These are phyloP conservation scores for Talaromyces sp. DNA, from an alignment of 2,329 filamentous ascomycete genomes.

Conservation along the genomic window DNA sequence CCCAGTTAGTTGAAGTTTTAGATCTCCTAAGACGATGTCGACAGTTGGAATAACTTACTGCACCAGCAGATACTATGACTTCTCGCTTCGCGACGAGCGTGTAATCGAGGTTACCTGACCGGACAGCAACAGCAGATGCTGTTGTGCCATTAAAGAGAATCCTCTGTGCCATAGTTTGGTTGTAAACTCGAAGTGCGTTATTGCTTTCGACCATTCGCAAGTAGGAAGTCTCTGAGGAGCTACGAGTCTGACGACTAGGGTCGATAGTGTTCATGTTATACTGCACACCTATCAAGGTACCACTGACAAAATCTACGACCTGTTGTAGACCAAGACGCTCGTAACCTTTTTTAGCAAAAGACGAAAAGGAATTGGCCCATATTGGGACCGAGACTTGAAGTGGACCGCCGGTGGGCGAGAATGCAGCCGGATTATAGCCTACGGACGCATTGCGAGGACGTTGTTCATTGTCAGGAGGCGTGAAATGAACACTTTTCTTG, in stretches of 20 bases:
- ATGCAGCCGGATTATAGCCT: conserved; percentile 20
- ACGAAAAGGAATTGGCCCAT: conserved; percentile 38
- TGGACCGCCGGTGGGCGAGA: conserved; percentile 52
- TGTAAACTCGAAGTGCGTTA: neutral
- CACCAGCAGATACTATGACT: conserved; percentile 20
- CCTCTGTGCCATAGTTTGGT: neutral
- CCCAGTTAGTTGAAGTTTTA: too few relatives aligned
- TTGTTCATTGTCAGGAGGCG: too few relatives aligned
- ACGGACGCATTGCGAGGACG: neutral
- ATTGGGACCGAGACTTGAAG: conserved; percentile 45
- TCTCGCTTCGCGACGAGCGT: conserved; percentile 9
- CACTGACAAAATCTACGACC: conserved; percentile 38
- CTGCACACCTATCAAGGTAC: conserved; percentile 37
- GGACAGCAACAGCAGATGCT: too few relatives aligned
- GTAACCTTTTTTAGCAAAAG: conserved; percentile 37
- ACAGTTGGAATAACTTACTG: neutral
- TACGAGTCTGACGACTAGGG: conserved; percentile 18
- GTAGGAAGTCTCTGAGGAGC: neutral
- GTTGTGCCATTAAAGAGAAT: neutral
- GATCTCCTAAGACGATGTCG: too few relatives aligned
- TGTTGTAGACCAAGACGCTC: conserved; percentile 39
- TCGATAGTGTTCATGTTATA: conserved; percentile 46
- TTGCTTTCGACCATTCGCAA: neutral
- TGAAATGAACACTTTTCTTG: too few relatives aligned
- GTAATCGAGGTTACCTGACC: too few relatives aligned